These are phyloP conservation scores for Metarhizium brunneum DNA, from an alignment of 2,329 filamentous ascomycete genomes.

Conservation along the genomic window DNA sequence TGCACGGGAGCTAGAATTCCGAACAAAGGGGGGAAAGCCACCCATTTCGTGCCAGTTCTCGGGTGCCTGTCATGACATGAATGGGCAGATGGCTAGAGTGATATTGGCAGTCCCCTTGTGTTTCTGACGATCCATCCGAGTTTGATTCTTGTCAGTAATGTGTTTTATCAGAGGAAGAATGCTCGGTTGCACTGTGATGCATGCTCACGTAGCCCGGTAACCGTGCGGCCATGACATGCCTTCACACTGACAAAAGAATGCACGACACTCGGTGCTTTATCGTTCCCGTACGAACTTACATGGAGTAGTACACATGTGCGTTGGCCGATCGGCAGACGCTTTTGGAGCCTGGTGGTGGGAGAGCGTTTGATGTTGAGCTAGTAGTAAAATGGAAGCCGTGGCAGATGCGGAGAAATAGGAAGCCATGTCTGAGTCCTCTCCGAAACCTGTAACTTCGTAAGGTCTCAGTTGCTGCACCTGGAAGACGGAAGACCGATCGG, in stretches of 20 bases:
- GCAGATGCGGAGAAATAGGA: too few species aligned
- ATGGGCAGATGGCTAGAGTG: neutral
- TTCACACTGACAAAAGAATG: neutral
- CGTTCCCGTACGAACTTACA: neutral
- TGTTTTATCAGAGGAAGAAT: too few species aligned
- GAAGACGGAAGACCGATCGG: too few species aligned
- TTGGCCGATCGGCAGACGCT: neutral
- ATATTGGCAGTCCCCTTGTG: neutral
- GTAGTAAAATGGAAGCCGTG: too few species aligned
- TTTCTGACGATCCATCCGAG: neutral
- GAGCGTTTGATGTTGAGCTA: neutral
- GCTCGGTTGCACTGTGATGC: neutral
- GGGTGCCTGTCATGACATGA: neutral
- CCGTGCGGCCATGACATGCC: neutral
- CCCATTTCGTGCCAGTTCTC: neutral
- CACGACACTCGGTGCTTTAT: neutral
- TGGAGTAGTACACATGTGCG: neutral
- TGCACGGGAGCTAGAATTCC: too few species aligned
- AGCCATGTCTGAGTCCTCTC: too few species aligned
- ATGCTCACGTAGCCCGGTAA: neutral
- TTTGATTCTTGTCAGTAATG: too few species aligned
- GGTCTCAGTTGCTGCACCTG: too few species aligned
- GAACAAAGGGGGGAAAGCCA: neutral
- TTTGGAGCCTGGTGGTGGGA: neutral
- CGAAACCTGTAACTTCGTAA: too few species aligned